Percentiles rank a stretch among this genome's conserved stretches.
phyloP scores from a whole-genome alignment of 352 stramenopile genomes.

The Saprolegnia parasitica region DNA sequence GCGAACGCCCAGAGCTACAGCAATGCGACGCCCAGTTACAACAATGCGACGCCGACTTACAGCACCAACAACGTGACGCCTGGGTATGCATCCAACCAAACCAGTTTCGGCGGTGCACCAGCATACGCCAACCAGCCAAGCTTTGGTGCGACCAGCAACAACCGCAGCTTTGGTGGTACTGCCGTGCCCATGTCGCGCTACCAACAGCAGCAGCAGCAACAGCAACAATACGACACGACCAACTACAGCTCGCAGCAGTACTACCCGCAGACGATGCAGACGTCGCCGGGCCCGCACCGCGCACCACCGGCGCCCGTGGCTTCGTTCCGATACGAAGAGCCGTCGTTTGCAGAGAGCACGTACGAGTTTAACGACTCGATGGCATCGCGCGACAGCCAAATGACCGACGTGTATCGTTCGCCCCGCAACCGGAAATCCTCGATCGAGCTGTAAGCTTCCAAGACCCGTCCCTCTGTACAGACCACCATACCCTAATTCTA shows the following conservation, averaged over 20 bases:
- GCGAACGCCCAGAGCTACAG: not conserved
- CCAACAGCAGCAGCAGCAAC: conserved; percentile 1
- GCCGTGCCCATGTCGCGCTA: conserved; percentile 13
- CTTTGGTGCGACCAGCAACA: not conserved
- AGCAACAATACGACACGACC: conserved; percentile 2
- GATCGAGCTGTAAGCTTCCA: conserved; percentile 13
- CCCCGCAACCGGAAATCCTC: conserved; percentile 21
- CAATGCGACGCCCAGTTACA: conserved; percentile 17
- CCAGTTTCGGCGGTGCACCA: not conserved
- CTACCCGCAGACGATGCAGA: conserved; percentile 14
- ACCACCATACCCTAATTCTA: not conserved
- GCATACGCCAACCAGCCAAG: conserved; percentile 10
- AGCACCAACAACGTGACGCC: conserved; percentile 10
- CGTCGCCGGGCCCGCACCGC: not conserved
- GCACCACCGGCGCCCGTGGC: not conserved
- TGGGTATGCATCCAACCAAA: conserved; percentile 5
- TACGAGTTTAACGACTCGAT: conserved; percentile 31
- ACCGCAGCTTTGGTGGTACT: conserved; percentile 5
- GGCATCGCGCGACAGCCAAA: conserved; percentile 24
- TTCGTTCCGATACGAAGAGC: conserved; percentile 4
- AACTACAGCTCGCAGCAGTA: conserved; percentile 13
- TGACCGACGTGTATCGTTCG: conserved; percentile 10
- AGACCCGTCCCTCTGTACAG: not conserved
- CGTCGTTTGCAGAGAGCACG: conserved; percentile 5
- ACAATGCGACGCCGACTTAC: conserved; percentile 14